A percentile compares a stretch with the other conserved stretches of the same genome.
Evolutionary conservation across 768 basidiomycete genomes (phyloP).

Genomic region (Russula lepida): DNA sequence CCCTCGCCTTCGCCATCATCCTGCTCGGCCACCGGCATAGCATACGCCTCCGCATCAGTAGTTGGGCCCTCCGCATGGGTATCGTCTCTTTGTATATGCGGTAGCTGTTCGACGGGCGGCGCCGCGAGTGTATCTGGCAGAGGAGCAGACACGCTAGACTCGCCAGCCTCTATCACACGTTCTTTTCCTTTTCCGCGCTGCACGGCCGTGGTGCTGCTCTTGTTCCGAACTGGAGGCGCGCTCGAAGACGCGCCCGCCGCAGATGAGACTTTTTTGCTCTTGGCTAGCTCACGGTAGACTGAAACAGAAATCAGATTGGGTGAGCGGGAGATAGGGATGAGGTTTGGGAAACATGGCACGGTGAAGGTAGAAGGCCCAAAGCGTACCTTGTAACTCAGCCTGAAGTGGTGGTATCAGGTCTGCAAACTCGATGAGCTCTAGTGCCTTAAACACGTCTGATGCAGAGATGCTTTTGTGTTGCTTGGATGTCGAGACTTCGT

Average conservation of each 20-base stretch:
- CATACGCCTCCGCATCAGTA: constrained; percentile 24
- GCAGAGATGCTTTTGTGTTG: constrained; percentile 86
- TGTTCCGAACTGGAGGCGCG: constrained; percentile 20
- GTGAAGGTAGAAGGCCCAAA: neutral
- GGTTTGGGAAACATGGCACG: neutral
- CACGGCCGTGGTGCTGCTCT: neutral
- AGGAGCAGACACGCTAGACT: constrained; percentile 20
- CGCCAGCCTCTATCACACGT: neutral
- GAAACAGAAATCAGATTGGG: neutral
- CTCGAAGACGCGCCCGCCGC: constrained; percentile 20
- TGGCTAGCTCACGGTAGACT: constrained; percentile 62
- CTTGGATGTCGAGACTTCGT: constrained; percentile 77
- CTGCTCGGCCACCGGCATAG: constrained; percentile 21
- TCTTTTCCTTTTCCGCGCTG: constrained; percentile 19
- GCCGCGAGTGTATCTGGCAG: neutral
- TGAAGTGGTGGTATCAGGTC: constrained; percentile 59
- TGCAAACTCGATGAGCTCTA: constrained; percentile 69
- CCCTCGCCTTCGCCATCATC: constrained; percentile 29
- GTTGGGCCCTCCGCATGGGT: neutral
- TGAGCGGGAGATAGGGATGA: neutral
- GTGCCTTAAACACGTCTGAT: constrained; percentile 81
- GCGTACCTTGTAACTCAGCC: constrained; percentile 54
- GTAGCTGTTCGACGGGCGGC: constrained; percentile 24
- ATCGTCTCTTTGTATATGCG: constrained; percentile 7
- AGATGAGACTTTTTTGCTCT: constrained; percentile 45